These are phyloP conservation scores for Daldinia sp. DNA, from an alignment of 2,329 filamentous ascomycete species.

Conservation along the genomic window DNA sequence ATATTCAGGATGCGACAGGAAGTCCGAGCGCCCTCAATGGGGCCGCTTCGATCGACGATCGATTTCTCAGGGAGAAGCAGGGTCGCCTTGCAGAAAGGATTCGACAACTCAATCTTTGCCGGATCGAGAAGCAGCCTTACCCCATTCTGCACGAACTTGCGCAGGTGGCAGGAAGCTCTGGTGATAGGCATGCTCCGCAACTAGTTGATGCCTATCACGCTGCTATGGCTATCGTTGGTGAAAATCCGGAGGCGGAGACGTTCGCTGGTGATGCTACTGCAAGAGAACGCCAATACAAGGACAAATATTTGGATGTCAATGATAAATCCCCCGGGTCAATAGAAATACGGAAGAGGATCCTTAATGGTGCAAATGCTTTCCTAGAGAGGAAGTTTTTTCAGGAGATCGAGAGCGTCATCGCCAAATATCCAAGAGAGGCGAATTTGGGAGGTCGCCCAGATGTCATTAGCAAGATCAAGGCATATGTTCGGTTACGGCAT, in stretches of 20 bases:
- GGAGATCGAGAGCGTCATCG: conserved; percentile 81
- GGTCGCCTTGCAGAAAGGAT: conserved; percentile 83
- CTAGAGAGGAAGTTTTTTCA: conserved; percentile 84
- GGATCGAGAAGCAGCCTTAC: conserved; percentile 74
- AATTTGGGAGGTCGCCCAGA: conserved; percentile 90
- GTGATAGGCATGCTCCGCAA: conserved; percentile 78
- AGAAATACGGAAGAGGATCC: conserved; percentile 80
- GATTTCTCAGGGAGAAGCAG: conserved; percentile 86
- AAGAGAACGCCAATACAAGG: conserved; percentile 80
- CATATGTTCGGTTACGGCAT: conserved; percentile 86
- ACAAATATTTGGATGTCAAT: conserved; percentile 81
- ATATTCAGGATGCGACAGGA: conserved; percentile 71
- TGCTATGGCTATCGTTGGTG: conserved; percentile 81
- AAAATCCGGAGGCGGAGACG: conserved; percentile 71
- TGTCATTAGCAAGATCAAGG: conserved; percentile 89
- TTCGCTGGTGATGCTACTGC: conserved; percentile 72
- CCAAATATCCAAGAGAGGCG: conserved; percentile 87
- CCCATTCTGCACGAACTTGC: conserved; percentile 82
- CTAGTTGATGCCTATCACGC: conserved; percentile 86
- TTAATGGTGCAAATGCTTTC: conserved; percentile 82
- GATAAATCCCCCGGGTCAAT: conserved; percentile 72
- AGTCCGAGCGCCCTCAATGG: conserved; percentile 60
- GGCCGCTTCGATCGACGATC: conserved; percentile 73
- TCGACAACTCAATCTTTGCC: conserved; percentile 79
- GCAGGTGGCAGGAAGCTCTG: conserved; percentile 76